Conservation (phyloP, 2,329 filamentous ascomycete species). For the Fusarium newnesense region DNA sequence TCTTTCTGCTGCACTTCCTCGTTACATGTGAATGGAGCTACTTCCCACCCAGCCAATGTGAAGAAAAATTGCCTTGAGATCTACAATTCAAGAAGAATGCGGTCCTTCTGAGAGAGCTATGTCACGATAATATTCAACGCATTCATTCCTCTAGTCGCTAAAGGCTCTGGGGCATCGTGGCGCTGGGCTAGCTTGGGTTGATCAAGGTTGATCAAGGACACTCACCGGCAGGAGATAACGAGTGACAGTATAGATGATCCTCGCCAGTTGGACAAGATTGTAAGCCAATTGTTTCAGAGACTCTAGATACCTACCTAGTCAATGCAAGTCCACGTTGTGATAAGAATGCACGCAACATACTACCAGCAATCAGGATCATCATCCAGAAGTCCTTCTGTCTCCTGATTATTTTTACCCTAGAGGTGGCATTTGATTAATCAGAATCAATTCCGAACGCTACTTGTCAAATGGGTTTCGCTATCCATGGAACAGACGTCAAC, state of each 20-base stretch:
- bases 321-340: constrained; percentile 16
- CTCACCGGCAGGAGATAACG: constrained; percentile 3
- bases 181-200: neutral
- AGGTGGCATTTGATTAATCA: neutral
- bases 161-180: constrained; percentile 2
- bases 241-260: neutral
- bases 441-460: neutral
- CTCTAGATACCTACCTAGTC: neutral
- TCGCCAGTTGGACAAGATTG: neutral
- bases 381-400: neutral
- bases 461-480: neutral
- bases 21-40: constrained; percentile 23
- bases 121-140: neutral
- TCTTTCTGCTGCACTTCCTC: constrained; percentile 8
- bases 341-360: constrained; percentile 5
- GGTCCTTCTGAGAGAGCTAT: neutral
- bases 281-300: constrained; percentile 1
- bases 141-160: constrained; percentile 2
- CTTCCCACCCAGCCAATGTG: neutral
- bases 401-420: neutral
- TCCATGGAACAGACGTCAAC: neutral
- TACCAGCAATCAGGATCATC: neutral
- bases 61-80: neutral
- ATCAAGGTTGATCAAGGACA: constrained; percentile 1
- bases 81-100: neutral